These are phyloP conservation scores for Metschnikowia drakensbergensis DNA, from an alignment of 805 yeast genomes.

Conservation along the genomic window DNA sequence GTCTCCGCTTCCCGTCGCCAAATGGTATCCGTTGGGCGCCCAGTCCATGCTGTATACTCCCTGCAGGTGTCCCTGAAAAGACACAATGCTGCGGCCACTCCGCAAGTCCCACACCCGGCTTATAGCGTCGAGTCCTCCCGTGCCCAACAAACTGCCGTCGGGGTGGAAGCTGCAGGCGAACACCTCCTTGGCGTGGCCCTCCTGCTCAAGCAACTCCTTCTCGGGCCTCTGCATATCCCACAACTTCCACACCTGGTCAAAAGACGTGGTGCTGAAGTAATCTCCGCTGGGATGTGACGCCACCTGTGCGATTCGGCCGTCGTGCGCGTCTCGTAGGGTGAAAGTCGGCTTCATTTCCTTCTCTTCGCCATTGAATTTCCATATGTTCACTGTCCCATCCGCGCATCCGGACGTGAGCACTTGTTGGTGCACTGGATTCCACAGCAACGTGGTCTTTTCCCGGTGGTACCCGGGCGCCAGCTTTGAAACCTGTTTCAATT, in stretches of 20 bases:
- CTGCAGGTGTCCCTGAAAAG: slow-evolving; percentile 63
- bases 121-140: slow-evolving; percentile 76
- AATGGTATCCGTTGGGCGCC: slow-evolving; percentile 68
- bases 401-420: slow-evolving; percentile 34
- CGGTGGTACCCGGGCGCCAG: slow-evolving; percentile 43
- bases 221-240: slow-evolving; percentile 63
- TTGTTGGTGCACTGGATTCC: slow-evolving; percentile 41
- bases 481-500: slow-evolving; percentile 12
- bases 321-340: slow-evolving; percentile 31
- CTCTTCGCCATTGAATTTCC: slow-evolving; percentile 19
- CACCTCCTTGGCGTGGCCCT: slow-evolving; percentile 80
- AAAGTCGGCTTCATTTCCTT: slow-evolving; percentile 5
- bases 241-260: slow-evolving; percentile 81
- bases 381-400: slow-evolving; percentile 34
- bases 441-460: slow-evolving; percentile 67
- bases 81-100: slow-evolving; percentile 60
- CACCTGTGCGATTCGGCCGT: slow-evolving; percentile 54
- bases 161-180: slow-evolving; percentile 59
- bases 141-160: slow-evolving; percentile 73
- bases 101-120: slow-evolving; percentile 84
- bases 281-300: slow-evolving; percentile 63
- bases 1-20: slow-evolving; percentile 86
- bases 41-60: slow-evolving; percentile 72
- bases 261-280: slow-evolving; percentile 66
- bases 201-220: slow-evolving; percentile 58